These are phyloP conservation scores for Taphrina flavorubra DNA, from an alignment of 1,139 yeast species.

Conservation along the genomic window DNA sequence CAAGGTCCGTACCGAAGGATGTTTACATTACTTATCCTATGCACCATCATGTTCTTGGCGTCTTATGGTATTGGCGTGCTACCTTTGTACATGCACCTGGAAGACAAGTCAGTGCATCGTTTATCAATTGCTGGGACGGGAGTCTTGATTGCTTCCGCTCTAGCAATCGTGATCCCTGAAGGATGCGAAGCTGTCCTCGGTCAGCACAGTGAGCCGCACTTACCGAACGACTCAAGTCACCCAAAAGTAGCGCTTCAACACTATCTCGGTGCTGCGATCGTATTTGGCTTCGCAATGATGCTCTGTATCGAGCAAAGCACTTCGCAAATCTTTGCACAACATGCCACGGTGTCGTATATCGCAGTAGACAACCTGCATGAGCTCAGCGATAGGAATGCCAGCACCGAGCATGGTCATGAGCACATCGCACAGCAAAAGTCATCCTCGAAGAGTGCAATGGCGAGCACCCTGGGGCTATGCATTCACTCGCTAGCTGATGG, in stretches of 20 bases:
- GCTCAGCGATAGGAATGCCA: slow-evolving; percentile 15
- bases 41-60: slow-evolving; percentile 12
- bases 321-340: slow-evolving; percentile 38
- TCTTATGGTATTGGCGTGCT: slow-evolving; percentile 6
- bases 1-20: background rate
- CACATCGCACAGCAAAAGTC: slow-evolving; percentile 9
- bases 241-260: background rate
- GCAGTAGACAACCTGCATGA: slow-evolving; percentile 35
- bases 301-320: slow-evolving; percentile 57
- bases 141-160: slow-evolving; percentile 66
- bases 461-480: slow-evolving; percentile 66
- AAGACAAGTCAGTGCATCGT: background rate
- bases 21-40: slow-evolving; percentile 1
- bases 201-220: slow-evolving; percentile 46
- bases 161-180: slow-evolving; percentile 73
- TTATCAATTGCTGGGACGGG: slow-evolving; percentile 66
- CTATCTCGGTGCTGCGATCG: slow-evolving; percentile 53
- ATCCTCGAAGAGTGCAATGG: slow-evolving; percentile 42
- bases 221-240: background rate
- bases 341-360: slow-evolving; percentile 12
- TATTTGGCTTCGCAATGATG: slow-evolving; percentile 63
- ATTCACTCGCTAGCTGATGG: slow-evolving; percentile 78
- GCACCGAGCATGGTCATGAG: background rate
- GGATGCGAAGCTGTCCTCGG: slow-evolving; percentile 61
- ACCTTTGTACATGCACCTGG: slow-evolving; percentile 12